Conservation (phyloP, 2,329 filamentous ascomycete genomes). For the Colletotrichum orchidophilum region DNA sequence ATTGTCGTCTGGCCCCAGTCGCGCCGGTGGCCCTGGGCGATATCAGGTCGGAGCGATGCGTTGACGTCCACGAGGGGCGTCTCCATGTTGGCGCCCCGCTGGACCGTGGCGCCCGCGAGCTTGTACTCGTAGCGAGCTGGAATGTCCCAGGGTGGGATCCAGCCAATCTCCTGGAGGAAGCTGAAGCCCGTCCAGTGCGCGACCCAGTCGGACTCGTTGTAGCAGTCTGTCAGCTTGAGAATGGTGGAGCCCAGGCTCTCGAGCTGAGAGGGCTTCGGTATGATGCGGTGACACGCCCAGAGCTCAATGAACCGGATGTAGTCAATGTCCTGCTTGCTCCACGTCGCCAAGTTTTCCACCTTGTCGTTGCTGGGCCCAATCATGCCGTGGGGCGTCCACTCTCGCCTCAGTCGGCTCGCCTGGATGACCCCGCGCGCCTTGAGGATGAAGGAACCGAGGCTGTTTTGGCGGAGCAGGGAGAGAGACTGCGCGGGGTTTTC, state of each 20-base stretch:
- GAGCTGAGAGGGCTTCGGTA: slow-evolving; percentile 29
- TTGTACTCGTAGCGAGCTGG: slow-evolving; percentile 68
- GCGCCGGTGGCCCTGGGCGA: slow-evolving; percentile 60
- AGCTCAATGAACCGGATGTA: slow-evolving; percentile 76
- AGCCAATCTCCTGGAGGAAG: slow-evolving; percentile 81
- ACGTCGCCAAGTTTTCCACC: slow-evolving; percentile 40
- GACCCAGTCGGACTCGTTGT: slow-evolving; percentile 59
- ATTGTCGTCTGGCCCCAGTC: slow-evolving; percentile 68
- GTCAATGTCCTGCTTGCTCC: slow-evolving; percentile 60
- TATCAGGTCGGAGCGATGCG: slow-evolving; percentile 52
- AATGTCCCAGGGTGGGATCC: slow-evolving; percentile 76
- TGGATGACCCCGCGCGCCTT: slow-evolving; percentile 62
- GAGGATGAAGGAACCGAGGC: slow-evolving; percentile 56
- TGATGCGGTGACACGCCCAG: slow-evolving; percentile 57
- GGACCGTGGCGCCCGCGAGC: slow-evolving; percentile 58
- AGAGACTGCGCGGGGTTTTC: slow-evolving; percentile 12
- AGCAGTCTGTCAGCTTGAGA: slow-evolving; percentile 69
- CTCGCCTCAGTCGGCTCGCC: slow-evolving; percentile 57
- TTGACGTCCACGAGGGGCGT: slow-evolving; percentile 45
- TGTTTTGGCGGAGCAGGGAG: slow-evolving; percentile 39
- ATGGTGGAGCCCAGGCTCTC: slow-evolving; percentile 61
- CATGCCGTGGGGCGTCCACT: slow-evolving; percentile 61
- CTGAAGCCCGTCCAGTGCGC: slow-evolving; percentile 62
- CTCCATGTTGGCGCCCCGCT: slow-evolving; percentile 52
- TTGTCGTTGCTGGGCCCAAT: slow-evolving; percentile 47